Evolutionary conservation across 345 rosid species (phyloP).

Genomic region (Nephelium lappaceum): DNA sequence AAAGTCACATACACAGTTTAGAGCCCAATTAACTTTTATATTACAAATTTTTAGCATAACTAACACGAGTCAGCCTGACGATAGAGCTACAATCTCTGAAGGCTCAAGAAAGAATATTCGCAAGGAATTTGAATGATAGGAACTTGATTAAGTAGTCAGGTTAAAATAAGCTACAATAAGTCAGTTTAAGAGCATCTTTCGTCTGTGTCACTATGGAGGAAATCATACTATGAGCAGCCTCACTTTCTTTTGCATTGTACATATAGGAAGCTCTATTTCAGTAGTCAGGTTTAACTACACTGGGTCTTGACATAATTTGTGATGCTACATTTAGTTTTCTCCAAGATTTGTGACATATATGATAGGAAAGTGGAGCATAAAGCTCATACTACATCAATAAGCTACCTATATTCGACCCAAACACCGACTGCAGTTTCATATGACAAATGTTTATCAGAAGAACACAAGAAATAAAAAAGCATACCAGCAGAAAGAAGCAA

Average conservation of each 20-base stretch:
- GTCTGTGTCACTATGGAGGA: not conserved
- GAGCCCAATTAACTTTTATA: not conserved
- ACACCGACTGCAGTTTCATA: not conserved
- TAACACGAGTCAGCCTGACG: not conserved
- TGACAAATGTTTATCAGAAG: not conserved
- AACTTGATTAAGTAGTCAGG: not conserved
- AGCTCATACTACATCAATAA: not conserved
- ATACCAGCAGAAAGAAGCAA: not conserved
- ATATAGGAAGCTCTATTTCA: not conserved
- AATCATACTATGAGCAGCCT: not conserved
- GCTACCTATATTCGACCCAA: not conserved
- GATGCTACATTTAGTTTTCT: not conserved
- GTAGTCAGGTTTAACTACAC: not conserved
- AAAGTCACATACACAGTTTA: not conserved
- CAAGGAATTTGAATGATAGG: not conserved
- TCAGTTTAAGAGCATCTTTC: not conserved
- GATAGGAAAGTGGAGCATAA: not conserved
- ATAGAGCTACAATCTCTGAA: slow-evolving; percentile 3
- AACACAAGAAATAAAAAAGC: not conserved
- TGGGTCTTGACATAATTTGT: not conserved
- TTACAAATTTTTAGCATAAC: not conserved
- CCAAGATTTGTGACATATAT: not conserved
- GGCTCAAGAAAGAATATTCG: not conserved
- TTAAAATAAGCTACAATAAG: not conserved
- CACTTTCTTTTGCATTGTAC: not conserved